Evolutionary conservation across 768 basidiomycete genomes (phyloP).

Genomic region (Porphyrellus cyaneotinctus): DNA sequence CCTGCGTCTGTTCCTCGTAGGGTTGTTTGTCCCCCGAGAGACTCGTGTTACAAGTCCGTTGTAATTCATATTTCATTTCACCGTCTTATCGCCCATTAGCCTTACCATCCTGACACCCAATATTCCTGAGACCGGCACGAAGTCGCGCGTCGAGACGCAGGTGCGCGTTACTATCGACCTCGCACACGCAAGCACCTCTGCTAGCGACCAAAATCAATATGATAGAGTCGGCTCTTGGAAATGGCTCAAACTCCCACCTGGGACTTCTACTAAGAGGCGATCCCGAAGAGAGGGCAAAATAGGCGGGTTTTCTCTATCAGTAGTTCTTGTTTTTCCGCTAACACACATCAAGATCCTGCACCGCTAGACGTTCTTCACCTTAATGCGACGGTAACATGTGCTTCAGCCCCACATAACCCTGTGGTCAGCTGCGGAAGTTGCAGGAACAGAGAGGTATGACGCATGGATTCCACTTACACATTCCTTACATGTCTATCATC

Average conservation of each 20-base stretch:
- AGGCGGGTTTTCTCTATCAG: slow-evolving; percentile 40
- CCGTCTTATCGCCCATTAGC: slow-evolving; percentile 38
- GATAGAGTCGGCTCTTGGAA: slow-evolving; percentile 88
- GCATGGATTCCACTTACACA: neutral
- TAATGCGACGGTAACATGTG: slow-evolving; percentile 71
- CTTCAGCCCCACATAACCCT: slow-evolving; percentile 69
- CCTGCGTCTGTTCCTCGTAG: slow-evolving; percentile 46
- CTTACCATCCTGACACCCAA: slow-evolving; percentile 80
- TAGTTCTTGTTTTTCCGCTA: slow-evolving; percentile 10
- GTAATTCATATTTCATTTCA: slow-evolving; percentile 2
- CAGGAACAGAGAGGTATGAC: slow-evolving; percentile 74
- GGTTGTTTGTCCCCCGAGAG: slow-evolving; percentile 69
- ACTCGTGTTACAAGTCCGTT: slow-evolving; percentile 71
- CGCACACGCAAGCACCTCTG: slow-evolving; percentile 59
- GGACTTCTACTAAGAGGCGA: slow-evolving; percentile 79
- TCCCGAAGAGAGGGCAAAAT: slow-evolving; percentile 83
- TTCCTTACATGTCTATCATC: slow-evolving; percentile 12
- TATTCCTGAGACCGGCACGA: slow-evolving; percentile 78
- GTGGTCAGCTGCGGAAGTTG: slow-evolving; percentile 87
- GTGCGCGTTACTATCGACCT: slow-evolving; percentile 81
- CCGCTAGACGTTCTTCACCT: slow-evolving; percentile 70
- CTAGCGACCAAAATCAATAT: slow-evolving; percentile 59
- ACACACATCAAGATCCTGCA: slow-evolving; percentile 51
- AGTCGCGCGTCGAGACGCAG: slow-evolving; percentile 94
- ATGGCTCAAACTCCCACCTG: slow-evolving; percentile 76